Base-by-base conservation (phyloP, 2,329 filamentous ascomycete species). In the Microascus cirrosus region DNA sequence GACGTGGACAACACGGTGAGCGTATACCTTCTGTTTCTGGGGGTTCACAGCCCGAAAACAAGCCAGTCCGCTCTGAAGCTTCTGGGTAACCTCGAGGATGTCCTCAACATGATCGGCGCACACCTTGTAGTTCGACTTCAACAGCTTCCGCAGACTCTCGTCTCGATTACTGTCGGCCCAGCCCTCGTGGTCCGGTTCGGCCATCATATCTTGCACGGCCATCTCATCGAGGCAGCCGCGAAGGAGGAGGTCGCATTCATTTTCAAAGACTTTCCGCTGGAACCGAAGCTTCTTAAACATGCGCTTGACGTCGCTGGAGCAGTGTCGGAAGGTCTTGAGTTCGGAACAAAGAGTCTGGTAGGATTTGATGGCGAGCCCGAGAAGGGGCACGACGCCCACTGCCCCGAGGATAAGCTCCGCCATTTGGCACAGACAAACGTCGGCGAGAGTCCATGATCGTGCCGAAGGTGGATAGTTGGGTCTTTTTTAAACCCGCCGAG, bases 201-300 rank as follows among this genome's bases (percentile, higher is more conserved):
- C 28, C 8, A 24, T 36, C 13, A 39, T 57, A 53, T 55, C 58
- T 12, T 34, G 24, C 8, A 51, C 22, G 3, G n/a, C 32, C 20
- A 25, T 57, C 53, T 61, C 32, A 2, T 50, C 54, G 5, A 59
- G 8, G 25, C 35, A 35, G 28, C 51, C 34, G 13, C 51, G 35
- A 6, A 61, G 55, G 35, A 59, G 54, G 2, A 58, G 35, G 12
- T 24, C 3, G 15, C 60, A 61, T 15, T 61, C 58, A n/a, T 61
- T 58, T 18, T 52, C 22, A 20, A 61, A 61, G 6, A 59, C 7
- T 15, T 54, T 34, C 0, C 34, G 56, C 39, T 60, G 59, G 24
- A 60, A n/a, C 13, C 15, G 36, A 18, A 60, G 34, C 6, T 35
- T 8, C 22, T 56, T 56, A 2, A 54, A 34, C 10, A 56, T 15